Base-by-base conservation (phyloP, 2,329 filamentous ascomycete genomes). In the Colletotrichum navitas region DNA sequence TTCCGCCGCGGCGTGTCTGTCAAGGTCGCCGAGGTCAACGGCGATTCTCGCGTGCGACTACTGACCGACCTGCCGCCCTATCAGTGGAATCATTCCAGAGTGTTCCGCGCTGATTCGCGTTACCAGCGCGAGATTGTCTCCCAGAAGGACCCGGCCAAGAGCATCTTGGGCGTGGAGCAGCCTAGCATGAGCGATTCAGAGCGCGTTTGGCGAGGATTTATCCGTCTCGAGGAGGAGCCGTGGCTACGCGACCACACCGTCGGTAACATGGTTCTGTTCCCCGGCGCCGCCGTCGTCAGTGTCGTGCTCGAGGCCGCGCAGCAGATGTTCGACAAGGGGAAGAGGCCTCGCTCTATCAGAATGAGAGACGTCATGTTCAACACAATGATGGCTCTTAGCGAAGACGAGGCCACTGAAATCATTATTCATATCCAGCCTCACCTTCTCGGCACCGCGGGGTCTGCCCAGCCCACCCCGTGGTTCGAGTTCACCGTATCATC, bases 171-270 rank as follows among this genome's bases (percentile, higher is more conserved):
- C 41, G 41, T 16, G 1, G 41, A 43, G 41, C 41, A 43, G 16
- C 81, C 83, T 60, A 80, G 81, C 39, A 85, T 80, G 21, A 84
- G 78, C 55, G 82, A 84, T 58, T 55, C 45, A 36, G 26, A 58
- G 34, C 71, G 60, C 32, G 56, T 62, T 0, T 73, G 61, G 61
- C 56, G 59, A n/a, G 52, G 63, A 24, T 60, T 59, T 6, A 41
- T 73, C 24, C 56, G 62, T 3, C 62, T 73, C 0, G 56, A 68
- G 3, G 71, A 73, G 21, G 55, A 66, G 14, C 79, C 85, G 29
- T 85, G 85, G 32, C 81, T 82, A 14, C 76, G 81, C 61, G 82
- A 83, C 68, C 83, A 84, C 75, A 71, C 76, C 41, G 83, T 84
- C 80, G 79, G 83, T 62, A 82, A 79, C 75, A 79, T 83, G 41